Conservation (phyloP, 2,329 filamentous ascomycete genomes). For the Penicillium sp. region DNA sequence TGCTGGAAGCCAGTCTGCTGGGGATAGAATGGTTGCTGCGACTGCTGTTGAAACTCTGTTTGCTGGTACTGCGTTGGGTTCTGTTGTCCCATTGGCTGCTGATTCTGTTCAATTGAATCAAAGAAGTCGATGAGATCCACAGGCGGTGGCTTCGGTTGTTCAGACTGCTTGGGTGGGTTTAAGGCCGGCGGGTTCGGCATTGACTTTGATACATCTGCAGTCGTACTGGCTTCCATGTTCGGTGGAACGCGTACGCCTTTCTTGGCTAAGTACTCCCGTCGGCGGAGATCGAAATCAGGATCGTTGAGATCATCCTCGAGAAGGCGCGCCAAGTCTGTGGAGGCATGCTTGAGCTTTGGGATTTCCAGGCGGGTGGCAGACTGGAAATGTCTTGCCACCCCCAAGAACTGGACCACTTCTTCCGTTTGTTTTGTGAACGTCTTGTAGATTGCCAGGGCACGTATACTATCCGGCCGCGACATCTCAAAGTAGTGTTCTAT, state of each 20-base stretch:
- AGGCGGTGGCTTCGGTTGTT: constrained; percentile 39
- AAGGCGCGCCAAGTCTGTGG: constrained; percentile 82
- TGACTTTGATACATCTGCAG: constrained; percentile 26
- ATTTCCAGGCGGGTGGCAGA: constrained; percentile 90
- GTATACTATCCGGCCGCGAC: constrained; percentile 88
- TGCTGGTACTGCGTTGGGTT: constrained; percentile 39
- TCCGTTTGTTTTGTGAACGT: constrained; percentile 90
- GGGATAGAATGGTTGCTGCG: constrained; percentile 35
- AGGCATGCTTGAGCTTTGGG: constrained; percentile 94
- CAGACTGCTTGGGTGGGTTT: constrained; percentile 29
- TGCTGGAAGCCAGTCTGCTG: constrained; percentile 40
- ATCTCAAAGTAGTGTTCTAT: constrained; percentile 96
- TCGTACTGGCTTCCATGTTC: constrained; percentile 53
- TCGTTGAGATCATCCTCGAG: constrained; percentile 94
- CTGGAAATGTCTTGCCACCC: constrained; percentile 83
- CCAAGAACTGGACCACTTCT: constrained; percentile 84
- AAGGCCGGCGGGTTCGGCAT: constrained; percentile 2
- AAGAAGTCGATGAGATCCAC: constrained; percentile 92
- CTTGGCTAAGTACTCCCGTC: constrained; percentile 86
- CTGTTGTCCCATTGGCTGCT: constrained; percentile 62
- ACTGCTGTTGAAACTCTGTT: constrained; percentile 32
- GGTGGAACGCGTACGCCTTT: constrained; percentile 58
- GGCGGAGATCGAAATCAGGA: constrained; percentile 89
- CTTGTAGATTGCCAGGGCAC: constrained; percentile 88
- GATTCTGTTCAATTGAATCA: constrained; percentile 86